Base-by-base conservation (phyloP, 768 basidiomycete species). In the Scleroderma citrinum region DNA sequence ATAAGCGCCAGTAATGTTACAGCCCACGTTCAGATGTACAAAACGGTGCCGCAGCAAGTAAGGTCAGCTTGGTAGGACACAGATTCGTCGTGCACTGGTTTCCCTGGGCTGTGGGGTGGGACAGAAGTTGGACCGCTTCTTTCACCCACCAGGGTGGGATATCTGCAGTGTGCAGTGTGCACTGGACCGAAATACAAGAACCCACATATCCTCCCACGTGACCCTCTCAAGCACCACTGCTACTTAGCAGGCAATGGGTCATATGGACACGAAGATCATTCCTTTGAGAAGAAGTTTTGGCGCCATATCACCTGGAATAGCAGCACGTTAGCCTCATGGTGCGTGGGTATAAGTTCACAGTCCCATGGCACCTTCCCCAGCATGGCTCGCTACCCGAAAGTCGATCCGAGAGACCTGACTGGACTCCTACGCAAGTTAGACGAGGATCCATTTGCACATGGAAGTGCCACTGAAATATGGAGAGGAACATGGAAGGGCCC, bases 391-490 rank as follows among this genome's bases (percentile, higher is more conserved):
- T 16, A 11, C 24, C 24, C 37, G 7, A 13, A 23, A 13, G 23
- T n/a, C 19, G 23, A 13, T 3, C 13, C 37, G 7, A 12, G 16
- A 7, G 49, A 50, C 35, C 43, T 50, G 26, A 50, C 49, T 37
- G 49, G 43, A 8, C 17, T 21, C 32, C 7, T 50, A 17, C 35
- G 11, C 31, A 44, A 36, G 20, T n/a, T 24, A n/a, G 34, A 36
- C 26, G 3, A n/a, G 19, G 16, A 44, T 36, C 8, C 41, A 13
- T 17, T 37, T 13, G 34, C 23, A 6, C 29, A 39, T 17, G 49
- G 49, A 5, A 26, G 24, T 37, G 7, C 11, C 32, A 35, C 43
- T 5, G 42, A 50, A 30, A 34, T 50, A 32, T 50, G 41, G 42
- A 44, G 37, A 17, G 49, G 32, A n/a, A 42, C 35, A 29, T 45